A percentile compares a stretch with the other conserved stretches of the same genome.
These are phyloP conservation scores for Xylaria castorea DNA, from an alignment of 495 filamentous ascomycete genomes.

Conservation along the genomic window DNA sequence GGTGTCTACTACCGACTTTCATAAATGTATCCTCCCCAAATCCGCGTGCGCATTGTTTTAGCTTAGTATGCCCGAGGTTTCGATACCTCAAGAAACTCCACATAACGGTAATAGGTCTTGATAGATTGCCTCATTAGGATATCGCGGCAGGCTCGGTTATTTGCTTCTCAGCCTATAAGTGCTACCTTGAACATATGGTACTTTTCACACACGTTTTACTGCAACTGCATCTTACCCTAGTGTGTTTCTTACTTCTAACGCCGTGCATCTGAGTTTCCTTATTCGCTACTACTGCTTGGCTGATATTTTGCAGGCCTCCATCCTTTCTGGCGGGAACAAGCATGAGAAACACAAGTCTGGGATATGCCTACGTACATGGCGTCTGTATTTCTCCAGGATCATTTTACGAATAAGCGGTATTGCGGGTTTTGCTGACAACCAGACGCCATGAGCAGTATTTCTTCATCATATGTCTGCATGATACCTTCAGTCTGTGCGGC, in stretches of 20 bases:
- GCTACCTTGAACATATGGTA: conserved; percentile 7
- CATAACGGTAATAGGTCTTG: not conserved
- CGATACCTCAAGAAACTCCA: conserved; percentile 13
- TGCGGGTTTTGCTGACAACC: not conserved
- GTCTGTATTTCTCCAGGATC: not conserved
- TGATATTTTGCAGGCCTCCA: not conserved
- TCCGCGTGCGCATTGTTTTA: conserved; percentile 6
- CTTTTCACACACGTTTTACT: too few relatives aligned
- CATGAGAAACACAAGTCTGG: not conserved
- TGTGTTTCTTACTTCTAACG: too few relatives aligned
- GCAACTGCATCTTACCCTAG: too few relatives aligned
- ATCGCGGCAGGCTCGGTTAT: conserved; percentile 17
- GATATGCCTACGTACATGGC: conserved; percentile 1
- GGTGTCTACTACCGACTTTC: not conserved
- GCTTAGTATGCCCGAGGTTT: not conserved
- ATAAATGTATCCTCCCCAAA: not conserved
- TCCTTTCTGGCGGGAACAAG: conserved; percentile 14
- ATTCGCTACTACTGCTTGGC: conserved; percentile 13
- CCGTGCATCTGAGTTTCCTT: too few relatives aligned
- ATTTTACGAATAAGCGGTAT: not conserved
- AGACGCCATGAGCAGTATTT: not conserved
- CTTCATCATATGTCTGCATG: conserved; percentile 1
- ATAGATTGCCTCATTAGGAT: conserved; percentile 17
- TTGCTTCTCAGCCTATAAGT: not conserved
- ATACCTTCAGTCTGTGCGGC: conserved; percentile 7